Evolutionary conservation across 371 early-diverging fungal genomes (phyloP).

Genomic region (Lichtheimia corymbifera): DNA sequence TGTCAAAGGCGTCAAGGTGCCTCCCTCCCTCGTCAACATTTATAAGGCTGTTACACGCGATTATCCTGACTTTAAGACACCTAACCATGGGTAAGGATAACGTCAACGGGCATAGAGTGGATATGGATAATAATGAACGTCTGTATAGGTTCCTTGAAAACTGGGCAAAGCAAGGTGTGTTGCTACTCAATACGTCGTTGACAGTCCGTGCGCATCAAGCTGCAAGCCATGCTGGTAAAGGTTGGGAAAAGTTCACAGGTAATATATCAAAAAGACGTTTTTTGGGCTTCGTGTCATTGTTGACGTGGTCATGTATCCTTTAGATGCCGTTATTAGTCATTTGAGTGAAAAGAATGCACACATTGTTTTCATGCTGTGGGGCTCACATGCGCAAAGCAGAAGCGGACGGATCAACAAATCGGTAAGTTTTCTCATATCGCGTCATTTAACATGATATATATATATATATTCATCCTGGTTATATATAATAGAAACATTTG

Average conservation of each 20-base stretch:
- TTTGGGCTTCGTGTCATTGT: not conserved
- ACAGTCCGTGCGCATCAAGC: constrained; percentile 88
- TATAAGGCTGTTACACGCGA: constrained; percentile 82
- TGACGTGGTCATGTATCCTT: not conserved
- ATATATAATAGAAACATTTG: constrained; percentile 66
- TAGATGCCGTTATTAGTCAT: constrained; percentile 77
- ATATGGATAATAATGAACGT: not conserved
- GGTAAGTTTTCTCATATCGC: constrained; percentile 31
- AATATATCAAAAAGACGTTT: constrained; percentile 7
- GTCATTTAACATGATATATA: not conserved
- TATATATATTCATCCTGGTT: too few relatives aligned
- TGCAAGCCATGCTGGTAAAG: constrained; percentile 84
- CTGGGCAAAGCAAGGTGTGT: constrained; percentile 93
- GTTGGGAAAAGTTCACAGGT: constrained; percentile 94
- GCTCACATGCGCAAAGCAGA: constrained; percentile 85
- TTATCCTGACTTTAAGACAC: constrained; percentile 63
- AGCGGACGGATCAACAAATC: constrained; percentile 57
- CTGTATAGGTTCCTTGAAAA: constrained; percentile 69
- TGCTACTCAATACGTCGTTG: constrained; percentile 92
- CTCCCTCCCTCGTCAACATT: constrained; percentile 95
- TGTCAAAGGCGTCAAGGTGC: constrained; percentile 68
- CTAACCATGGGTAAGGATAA: constrained; percentile 57
- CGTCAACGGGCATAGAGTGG: not conserved
- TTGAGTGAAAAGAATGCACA: constrained; percentile 64
- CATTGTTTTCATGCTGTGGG: constrained; percentile 99